phyloP scores from a whole-genome alignment of 345 rosid species.

The Aethionema arabicum region DNA sequence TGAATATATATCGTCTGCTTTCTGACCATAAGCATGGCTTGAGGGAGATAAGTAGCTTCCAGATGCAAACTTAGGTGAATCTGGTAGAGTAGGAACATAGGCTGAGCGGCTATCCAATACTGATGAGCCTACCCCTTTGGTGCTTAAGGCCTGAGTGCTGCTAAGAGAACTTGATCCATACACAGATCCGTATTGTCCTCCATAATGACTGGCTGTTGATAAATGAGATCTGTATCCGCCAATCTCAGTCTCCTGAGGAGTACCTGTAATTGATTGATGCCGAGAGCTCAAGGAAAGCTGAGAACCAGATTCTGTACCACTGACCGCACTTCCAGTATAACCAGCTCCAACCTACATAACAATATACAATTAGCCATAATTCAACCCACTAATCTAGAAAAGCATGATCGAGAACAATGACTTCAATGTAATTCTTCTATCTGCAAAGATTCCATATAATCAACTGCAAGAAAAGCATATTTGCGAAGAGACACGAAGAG shows the following conservation, averaged over 20 bases:
- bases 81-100: slow-evolving; percentile 59
- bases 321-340: slow-evolving; percentile 65
- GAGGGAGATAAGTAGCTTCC: slow-evolving; percentile 66
- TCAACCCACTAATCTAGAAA: background rate
- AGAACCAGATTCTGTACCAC: slow-evolving; percentile 62
- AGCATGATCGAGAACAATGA: slow-evolving; percentile 3
- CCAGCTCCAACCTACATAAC: slow-evolving; percentile 52
- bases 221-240: slow-evolving; percentile 64
- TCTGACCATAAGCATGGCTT: slow-evolving; percentile 69
- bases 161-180: slow-evolving; percentile 62
- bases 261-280: slow-evolving; percentile 56
- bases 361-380: background rate
- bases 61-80: slow-evolving; percentile 79
- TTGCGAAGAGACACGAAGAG: background rate
- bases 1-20: slow-evolving; percentile 61
- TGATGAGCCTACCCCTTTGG: slow-evolving; percentile 53
- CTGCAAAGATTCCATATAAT: background rate
- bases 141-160: slow-evolving; percentile 54
- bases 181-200: slow-evolving; percentile 63
- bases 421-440: background rate
- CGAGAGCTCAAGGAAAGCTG: slow-evolving; percentile 62
- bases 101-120: slow-evolving; percentile 67
- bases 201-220: slow-evolving; percentile 63
- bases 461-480: background rate
- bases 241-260: slow-evolving; percentile 64